Percentiles rank a stretch among this genome's conserved stretches.
phyloP scores from a whole-genome alignment of 148 eudicot genomes.

The Rhododendron simsii region DNA sequence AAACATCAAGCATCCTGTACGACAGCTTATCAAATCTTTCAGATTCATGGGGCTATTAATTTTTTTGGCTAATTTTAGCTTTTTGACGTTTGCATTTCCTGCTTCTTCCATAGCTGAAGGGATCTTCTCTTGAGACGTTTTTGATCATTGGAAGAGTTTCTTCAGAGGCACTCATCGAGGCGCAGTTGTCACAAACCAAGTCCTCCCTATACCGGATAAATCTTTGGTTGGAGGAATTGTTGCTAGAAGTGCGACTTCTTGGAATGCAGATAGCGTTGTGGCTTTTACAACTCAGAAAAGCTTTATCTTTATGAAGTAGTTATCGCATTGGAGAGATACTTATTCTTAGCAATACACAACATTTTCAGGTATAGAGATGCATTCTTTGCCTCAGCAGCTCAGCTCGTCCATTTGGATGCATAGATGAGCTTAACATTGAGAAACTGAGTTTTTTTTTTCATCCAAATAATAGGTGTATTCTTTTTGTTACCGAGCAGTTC shows the following conservation, averaged over 20 bases:
- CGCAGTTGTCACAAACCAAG: slow-evolving; percentile 40
- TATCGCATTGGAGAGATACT: background rate
- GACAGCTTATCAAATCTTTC: background rate
- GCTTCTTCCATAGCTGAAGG: slow-evolving; percentile 46
- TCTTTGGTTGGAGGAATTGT: slow-evolving; percentile 56
- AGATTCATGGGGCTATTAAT: background rate
- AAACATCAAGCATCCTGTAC: background rate
- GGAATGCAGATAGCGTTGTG: slow-evolving; percentile 73
- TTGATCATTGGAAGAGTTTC: slow-evolving; percentile 88
- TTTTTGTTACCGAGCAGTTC: slow-evolving; percentile 5
- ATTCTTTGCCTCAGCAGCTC: slow-evolving; percentile 14
- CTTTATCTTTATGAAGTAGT: slow-evolving; percentile 26
- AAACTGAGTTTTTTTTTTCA: background rate
- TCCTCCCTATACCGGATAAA: slow-evolving; percentile 43
- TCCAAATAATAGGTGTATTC: background rate
- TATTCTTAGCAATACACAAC: background rate
- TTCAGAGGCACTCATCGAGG: slow-evolving; percentile 80
- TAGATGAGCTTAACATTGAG: slow-evolving; percentile 2
- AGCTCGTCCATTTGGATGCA: background rate
- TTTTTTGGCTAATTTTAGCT: background rate
- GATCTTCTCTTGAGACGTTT: slow-evolving; percentile 79
- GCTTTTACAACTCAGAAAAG: slow-evolving; percentile 50
- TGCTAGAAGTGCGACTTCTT: slow-evolving; percentile 56
- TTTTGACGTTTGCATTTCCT: background rate
- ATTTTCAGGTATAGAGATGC: background rate